These are phyloP conservation scores for Mucor plumbeus DNA, from an alignment of 371 early-diverging fungal species.

Conservation along the genomic window DNA sequence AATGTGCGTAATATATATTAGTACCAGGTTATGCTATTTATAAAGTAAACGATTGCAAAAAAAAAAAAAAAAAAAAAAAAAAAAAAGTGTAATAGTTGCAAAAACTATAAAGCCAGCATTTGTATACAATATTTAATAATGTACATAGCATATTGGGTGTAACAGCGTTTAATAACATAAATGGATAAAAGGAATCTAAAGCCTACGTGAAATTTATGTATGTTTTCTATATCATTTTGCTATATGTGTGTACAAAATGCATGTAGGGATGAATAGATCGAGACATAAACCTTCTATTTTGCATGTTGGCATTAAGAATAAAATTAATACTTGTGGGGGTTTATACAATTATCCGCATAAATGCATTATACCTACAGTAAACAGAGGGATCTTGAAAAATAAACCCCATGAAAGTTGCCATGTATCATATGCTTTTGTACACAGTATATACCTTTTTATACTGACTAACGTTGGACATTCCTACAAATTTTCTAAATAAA, in stretches of 20 bases:
- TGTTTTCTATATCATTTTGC: background rate
- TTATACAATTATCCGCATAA: no score
- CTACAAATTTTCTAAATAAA: background rate
- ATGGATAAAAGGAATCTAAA: background rate
- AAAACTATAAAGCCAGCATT: background rate
- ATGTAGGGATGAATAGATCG: background rate
- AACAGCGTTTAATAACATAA: background rate
- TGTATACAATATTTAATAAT: background rate
- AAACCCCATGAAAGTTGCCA: background rate
- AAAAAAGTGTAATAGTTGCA: background rate
- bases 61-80: background rate
- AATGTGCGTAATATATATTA: background rate
- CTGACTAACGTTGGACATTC: background rate
- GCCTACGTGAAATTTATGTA: background rate
- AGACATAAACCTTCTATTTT: background rate
- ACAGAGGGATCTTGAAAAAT: no score
- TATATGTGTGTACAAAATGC: background rate
- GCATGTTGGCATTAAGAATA: background rate
- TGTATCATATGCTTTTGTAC: background rate
- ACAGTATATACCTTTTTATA: background rate
- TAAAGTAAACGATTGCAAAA: background rate
- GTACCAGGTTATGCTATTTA: constrained; percentile 1
- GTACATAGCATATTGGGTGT: constrained; percentile 5
- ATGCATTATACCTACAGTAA: no score
- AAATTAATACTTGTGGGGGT: background rate